Evolutionary conservation across 805 yeast species (phyloP), one percentile per base, ranked within the genome.

Genomic region (Zygosaccharomyces bailii): DNA sequence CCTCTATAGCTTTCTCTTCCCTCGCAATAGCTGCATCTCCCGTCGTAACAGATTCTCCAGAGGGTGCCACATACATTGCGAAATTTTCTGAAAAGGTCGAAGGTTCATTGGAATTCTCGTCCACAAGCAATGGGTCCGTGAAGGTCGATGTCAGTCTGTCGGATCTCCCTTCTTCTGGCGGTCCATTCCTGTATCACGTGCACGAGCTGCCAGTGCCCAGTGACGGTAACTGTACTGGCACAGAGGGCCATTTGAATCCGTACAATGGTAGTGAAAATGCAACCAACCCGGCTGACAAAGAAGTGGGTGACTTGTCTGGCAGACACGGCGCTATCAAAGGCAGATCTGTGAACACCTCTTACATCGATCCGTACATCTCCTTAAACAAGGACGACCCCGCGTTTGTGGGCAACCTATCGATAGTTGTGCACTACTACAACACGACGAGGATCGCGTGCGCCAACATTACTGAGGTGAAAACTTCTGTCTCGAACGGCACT

Each of bases 291-390:
- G 44, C 44, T 4, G 42, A 24, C 20, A 31, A 27, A 60, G 80
- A 80, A 63, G 77, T 83, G 33, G 91, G 91, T 46, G 90, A 84
- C 58, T 75, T 84, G 54, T 76, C 86, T 27, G 91, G 91, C 34
- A 84, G 83, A 61, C 89, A 84, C 63, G 91, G 91, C 9, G 74
- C 68, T 66, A 80, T 84, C 56, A 74, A 82, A 58, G 73, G 86
- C 16, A 82, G 86, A 9, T 82, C 87, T 59, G 81, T 77, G 61
- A 83, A 81, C 62, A 68, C 78, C 21, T 70, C 72, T 47, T 84
- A 80, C 60, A 66, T 71, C 46, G 90, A 84, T 57, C 83, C 82
- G 5, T 84, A 74, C 61, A 61, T 84, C 43, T 80, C 89, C 0
- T 72, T 84, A 61, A 73, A 80, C 55, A 75, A 76, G 29, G 61